Evolutionary conservation across 371 early-diverging fungal genomes (phyloP).

Genomic region (Dentiscutata heterogama): DNA sequence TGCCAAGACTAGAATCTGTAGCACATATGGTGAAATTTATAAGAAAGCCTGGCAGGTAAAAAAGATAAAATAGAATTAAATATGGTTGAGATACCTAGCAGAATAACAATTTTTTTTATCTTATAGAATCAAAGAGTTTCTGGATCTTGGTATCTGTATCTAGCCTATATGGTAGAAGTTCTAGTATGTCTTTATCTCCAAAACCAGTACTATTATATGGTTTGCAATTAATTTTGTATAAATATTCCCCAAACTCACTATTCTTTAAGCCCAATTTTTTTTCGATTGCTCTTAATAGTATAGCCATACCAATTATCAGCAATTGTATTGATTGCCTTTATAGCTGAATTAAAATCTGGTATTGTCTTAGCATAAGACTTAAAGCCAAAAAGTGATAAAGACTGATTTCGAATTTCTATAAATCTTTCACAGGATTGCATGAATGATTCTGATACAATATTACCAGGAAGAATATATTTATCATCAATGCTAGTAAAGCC

Average conservation of each 20-base stretch:
- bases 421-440: neutral
- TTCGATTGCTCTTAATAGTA: neutral
- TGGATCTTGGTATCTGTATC: constrained; percentile 21
- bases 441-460: constrained; percentile 2
- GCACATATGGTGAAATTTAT: constrained; percentile 10
- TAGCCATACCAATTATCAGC: constrained; percentile 20
- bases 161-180: constrained; percentile 14
- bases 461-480: neutral
- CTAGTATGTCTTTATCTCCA: constrained; percentile 14
- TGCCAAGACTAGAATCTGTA: constrained; percentile 21
- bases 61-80: constrained; percentile 4
- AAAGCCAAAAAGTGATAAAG: constrained; percentile 5
- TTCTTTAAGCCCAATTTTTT: constrained; percentile 14
- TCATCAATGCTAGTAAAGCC: constrained; percentile 11
- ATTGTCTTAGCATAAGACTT: constrained; percentile 16
- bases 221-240: neutral
- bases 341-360: constrained; percentile 22
- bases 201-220: constrained; percentile 29
- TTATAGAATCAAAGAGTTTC: constrained; percentile 28
- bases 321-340: constrained; percentile 29
- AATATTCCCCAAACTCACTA: constrained; percentile 3
- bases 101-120: neutral
- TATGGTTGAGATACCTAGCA: constrained; percentile 3
- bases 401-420: neutral
- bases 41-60: constrained; percentile 9